A percentile compares a stretch with the other conserved stretches of the same genome.
Evolutionary conservation across 306 rosid genomes (phyloP).

Genomic region (Malus asiatica): DNA sequence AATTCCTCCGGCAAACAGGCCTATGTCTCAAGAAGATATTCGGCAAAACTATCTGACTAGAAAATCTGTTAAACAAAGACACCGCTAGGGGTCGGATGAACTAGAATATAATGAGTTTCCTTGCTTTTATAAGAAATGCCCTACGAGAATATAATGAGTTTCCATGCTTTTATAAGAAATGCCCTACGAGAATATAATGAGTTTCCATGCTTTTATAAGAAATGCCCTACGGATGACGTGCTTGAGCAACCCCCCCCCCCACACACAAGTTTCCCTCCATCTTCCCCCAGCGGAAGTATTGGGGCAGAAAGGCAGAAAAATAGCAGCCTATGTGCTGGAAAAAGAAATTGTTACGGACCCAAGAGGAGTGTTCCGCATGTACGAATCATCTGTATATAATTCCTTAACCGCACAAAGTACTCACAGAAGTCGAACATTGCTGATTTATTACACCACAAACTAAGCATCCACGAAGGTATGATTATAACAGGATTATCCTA

Average conservation of each 20-base stretch:
- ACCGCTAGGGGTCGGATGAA: neutral
- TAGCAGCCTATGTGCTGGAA: neutral
- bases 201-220: no score
- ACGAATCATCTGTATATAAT: neutral
- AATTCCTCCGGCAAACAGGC: neutral
- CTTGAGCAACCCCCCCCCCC: neutral
- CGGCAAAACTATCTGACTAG: neutral
- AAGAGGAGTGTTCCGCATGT: neutral
- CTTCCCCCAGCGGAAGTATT: neutral
- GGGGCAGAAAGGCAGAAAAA: neutral
- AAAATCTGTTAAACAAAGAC: no score
- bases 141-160: neutral
- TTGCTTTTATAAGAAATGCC: no score
- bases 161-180: no score
- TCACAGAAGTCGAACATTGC: constrained; percentile 7
- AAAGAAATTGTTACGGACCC: neutral
- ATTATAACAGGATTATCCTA: constrained; percentile 16
- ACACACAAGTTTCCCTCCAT: neutral
- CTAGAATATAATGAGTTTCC: neutral
- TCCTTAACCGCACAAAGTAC: constrained; percentile 10
- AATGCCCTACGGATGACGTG: neutral
- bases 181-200: neutral
- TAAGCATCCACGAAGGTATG: constrained; percentile 8
- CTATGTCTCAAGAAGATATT: neutral
- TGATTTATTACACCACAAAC: constrained; percentile 20